These are phyloP conservation scores for Nicotiana benthamiana DNA, from an alignment of 257 asterid genomes.

Conservation along the genomic window DNA sequence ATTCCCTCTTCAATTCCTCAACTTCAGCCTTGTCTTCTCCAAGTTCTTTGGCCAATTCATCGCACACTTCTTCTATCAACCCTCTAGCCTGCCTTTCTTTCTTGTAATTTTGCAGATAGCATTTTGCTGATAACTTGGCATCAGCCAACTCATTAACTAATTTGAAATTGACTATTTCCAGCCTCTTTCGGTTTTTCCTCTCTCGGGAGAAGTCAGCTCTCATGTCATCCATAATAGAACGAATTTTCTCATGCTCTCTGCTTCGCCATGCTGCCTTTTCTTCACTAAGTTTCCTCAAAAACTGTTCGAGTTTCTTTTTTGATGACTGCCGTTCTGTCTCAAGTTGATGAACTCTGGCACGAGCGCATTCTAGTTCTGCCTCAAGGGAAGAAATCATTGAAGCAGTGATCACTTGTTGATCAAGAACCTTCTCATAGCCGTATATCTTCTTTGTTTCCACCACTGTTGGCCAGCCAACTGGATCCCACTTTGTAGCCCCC, in stretches of 20 bases:
- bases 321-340: slow-evolving; percentile 47
- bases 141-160: slow-evolving; percentile 50
- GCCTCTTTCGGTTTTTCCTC: slow-evolving; percentile 47
- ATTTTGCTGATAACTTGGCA: slow-evolving; percentile 39
- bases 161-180: slow-evolving; percentile 48
- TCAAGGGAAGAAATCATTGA: slow-evolving; percentile 40
- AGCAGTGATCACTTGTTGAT: slow-evolving; percentile 25
- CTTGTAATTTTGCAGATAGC: slow-evolving; percentile 48
- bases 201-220: slow-evolving; percentile 49
- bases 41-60: slow-evolving; percentile 64
- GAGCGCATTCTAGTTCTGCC: slow-evolving; percentile 51
- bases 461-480: slow-evolving; percentile 27
- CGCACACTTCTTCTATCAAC: slow-evolving; percentile 63
- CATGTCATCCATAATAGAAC: slow-evolving; percentile 43
- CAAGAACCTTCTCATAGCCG: slow-evolving; percentile 22
- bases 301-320: slow-evolving; percentile 59
- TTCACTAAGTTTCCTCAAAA: slow-evolving; percentile 49
- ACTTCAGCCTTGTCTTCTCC: slow-evolving; percentile 56
- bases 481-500: slow-evolving; percentile 72
- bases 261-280: slow-evolving; percentile 58
- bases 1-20: slow-evolving; percentile 53
- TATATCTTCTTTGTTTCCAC: slow-evolving; percentile 24
- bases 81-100: slow-evolving; percentile 59
- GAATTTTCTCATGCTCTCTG: slow-evolving; percentile 62
- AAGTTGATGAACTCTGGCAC: slow-evolving; percentile 42